phyloP scores from a whole-genome alignment of 345 rosid species.

The Aethionema arabicum region DNA sequence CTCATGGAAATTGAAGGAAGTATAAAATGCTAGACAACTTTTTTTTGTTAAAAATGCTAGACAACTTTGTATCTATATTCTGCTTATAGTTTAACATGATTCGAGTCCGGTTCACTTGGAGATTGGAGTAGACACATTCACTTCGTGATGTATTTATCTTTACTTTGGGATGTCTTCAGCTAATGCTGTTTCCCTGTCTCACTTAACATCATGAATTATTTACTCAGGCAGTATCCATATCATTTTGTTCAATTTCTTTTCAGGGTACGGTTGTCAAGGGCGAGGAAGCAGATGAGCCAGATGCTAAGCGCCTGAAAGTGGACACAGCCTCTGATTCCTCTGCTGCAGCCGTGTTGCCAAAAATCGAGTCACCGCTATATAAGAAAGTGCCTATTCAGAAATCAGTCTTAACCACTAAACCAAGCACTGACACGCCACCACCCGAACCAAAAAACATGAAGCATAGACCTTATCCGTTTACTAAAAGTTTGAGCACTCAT shows the following conservation, averaged over 20 bases:
- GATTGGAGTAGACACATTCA: slow-evolving; percentile 9
- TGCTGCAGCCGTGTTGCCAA: slow-evolving; percentile 38
- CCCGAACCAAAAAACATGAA: slow-evolving; percentile 47
- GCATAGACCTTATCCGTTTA: slow-evolving; percentile 41
- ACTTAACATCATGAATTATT: neutral
- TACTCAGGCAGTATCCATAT: slow-evolving; percentile 6
- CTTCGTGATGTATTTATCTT: neutral
- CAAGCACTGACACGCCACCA: slow-evolving; percentile 34
- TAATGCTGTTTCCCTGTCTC: slow-evolving; percentile 4
- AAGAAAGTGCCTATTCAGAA: slow-evolving; percentile 48
- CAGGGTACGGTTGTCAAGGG: slow-evolving; percentile 75
- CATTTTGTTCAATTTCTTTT: slow-evolving; percentile 33
- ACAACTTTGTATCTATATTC: slow-evolving; percentile 1
- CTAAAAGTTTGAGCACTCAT: slow-evolving; percentile 40
- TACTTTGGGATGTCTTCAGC: slow-evolving; percentile 14
- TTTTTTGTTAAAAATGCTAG: slow-evolving; percentile 7
- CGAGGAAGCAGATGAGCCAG: slow-evolving; percentile 58
- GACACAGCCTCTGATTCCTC: slow-evolving; percentile 47
- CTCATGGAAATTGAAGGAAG: slow-evolving; percentile 8
- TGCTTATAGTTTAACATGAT: neutral
- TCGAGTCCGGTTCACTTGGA: slow-evolving; percentile 11
- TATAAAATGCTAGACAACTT: slow-evolving; percentile 18
- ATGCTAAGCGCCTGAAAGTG: slow-evolving; percentile 59
- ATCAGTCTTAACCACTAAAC: slow-evolving; percentile 39
- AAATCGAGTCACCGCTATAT: slow-evolving; percentile 38